Evolutionary conservation across 805 yeast species (phyloP).

Genomic region (Candida schatavii): DNA sequence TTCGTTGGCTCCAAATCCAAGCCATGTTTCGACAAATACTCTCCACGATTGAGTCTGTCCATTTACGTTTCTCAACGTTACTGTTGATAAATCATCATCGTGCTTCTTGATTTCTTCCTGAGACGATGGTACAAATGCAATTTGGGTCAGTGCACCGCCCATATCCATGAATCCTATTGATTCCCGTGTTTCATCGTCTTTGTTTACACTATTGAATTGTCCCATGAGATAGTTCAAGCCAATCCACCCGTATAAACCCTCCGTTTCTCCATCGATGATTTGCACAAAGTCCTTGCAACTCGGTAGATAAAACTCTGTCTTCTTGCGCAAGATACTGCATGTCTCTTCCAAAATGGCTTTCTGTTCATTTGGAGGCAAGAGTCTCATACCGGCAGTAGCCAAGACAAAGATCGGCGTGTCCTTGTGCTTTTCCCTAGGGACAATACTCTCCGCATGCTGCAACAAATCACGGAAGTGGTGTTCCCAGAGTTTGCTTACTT

Average conservation of each 20-base stretch:
- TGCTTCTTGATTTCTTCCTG: conserved; percentile 60
- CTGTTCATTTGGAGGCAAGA: conserved; percentile 57
- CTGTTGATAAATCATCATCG: conserved; percentile 66
- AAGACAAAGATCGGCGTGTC: conserved; percentile 86
- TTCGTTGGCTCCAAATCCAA: conserved; percentile 96
- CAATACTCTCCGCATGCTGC: conserved; percentile 62
- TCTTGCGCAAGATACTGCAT: conserved; percentile 52
- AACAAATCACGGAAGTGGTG: conserved; percentile 67
- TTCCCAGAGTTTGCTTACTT: conserved; percentile 59
- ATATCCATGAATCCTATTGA: conserved; percentile 95
- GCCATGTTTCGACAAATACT: conserved; percentile 93
- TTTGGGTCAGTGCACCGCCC: conserved; percentile 99
- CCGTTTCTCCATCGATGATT: conserved; percentile 90
- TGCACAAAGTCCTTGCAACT: conserved; percentile 72
- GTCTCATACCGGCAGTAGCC: conserved; percentile 97
- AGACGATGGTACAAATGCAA: conserved; percentile 84
- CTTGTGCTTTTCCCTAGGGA: conserved; percentile 58
- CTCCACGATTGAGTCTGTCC: conserved; percentile 77
- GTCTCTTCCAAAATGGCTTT: conserved; percentile 53
- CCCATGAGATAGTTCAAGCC: conserved; percentile 83
- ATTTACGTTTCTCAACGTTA: conserved; percentile 62
- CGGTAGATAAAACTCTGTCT: conserved; percentile 54
- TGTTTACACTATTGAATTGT: conserved; percentile 42
- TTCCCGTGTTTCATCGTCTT: conserved; percentile 27
- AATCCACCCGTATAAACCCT: conserved; percentile 95